phyloP scores from a whole-genome alignment of 2,329 filamentous ascomycete species.

The Colletotrichum zoysiae region DNA sequence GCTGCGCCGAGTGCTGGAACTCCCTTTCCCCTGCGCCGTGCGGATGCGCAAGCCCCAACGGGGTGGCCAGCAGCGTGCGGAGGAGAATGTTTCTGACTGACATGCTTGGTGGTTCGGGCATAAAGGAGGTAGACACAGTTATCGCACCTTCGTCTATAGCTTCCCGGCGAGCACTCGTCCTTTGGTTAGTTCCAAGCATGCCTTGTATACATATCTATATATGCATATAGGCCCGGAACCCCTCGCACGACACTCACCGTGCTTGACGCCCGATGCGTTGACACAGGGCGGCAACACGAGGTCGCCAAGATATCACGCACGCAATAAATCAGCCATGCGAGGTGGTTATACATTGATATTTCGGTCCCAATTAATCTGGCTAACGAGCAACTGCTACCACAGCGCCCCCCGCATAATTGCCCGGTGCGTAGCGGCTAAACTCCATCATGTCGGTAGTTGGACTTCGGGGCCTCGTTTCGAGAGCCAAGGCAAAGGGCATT shows the following conservation, averaged over 20 bases:
- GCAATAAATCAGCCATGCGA: background rate
- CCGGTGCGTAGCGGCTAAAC: background rate
- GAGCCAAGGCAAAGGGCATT: background rate
- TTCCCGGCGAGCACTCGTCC: too few species aligned
- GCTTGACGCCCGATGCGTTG: background rate
- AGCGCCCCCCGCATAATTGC: background rate
- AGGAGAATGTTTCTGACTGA: constrained; percentile 9
- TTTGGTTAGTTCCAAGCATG: too few species aligned
- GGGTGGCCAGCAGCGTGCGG: constrained; percentile 23
- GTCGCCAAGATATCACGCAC: background rate
- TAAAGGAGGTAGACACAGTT: background rate
- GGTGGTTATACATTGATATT: background rate
- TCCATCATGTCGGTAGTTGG: constrained; percentile 1
- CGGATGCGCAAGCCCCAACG: constrained; percentile 35
- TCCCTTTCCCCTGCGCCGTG: constrained; percentile 24
- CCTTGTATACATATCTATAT: background rate
- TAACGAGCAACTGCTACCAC: background rate
- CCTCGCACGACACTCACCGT: background rate
- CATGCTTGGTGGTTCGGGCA: constrained; percentile 5
- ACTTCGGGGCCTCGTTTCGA: background rate
- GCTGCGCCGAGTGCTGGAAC: constrained; percentile 28
- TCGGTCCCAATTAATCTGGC: background rate
- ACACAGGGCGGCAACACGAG: background rate
- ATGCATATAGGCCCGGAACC: background rate
- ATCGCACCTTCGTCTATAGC: background rate